These are phyloP conservation scores for Sonneratia alba DNA, from an alignment of 345 rosid species.

Conservation along the genomic window DNA sequence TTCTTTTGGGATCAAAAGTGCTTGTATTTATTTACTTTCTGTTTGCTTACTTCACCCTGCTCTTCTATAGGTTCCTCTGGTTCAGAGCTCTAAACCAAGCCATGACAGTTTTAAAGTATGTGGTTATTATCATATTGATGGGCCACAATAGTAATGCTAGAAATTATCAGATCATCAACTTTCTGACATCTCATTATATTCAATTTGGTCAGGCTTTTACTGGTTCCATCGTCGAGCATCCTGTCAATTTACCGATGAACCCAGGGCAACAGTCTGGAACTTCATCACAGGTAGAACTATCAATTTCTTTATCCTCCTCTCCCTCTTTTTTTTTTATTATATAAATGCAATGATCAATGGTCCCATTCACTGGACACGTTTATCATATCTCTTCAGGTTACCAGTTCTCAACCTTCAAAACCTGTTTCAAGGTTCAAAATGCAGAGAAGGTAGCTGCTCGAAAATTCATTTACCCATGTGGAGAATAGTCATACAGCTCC, in stretches of 20 bases:
- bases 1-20: constrained; percentile 1
- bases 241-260: constrained; percentile 21
- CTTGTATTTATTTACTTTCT: not conserved
- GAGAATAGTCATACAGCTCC: not conserved
- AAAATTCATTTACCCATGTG: not conserved
- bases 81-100: constrained; percentile 26
- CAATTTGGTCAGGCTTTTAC: constrained; percentile 51
- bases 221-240: constrained; percentile 60
- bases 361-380: not conserved
- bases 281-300: constrained; percentile 41
- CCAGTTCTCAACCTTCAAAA: constrained; percentile 46
- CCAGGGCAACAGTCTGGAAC: constrained; percentile 12
- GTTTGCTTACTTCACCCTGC: not conserved
- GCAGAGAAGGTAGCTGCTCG: constrained; percentile 42
- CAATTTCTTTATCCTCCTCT: not conserved
- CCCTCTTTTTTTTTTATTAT: not conserved
- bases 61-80: constrained; percentile 28
- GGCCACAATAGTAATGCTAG: not conserved
- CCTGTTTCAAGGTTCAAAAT: constrained; percentile 78
- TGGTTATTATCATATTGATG: not conserved
- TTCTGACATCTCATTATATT: not conserved
- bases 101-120: constrained; percentile 42
- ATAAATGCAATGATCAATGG: no score
- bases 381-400: constrained; percentile 23
- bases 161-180: not conserved